Conservation (phyloP, 495 filamentous ascomycete species). For the Cercophora samala region DNA sequence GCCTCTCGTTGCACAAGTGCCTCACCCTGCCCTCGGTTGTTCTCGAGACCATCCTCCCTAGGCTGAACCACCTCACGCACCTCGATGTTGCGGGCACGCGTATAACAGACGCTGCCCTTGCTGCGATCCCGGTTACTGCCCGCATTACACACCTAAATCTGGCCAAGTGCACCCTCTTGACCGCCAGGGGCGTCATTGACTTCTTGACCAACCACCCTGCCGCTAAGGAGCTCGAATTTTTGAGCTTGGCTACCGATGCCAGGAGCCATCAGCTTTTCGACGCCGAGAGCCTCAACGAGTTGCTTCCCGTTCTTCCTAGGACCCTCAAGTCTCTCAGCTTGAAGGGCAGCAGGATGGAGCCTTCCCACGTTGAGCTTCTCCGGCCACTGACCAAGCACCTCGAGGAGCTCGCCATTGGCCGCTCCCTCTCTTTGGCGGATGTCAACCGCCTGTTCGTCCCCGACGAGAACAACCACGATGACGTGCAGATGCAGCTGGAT, state of each 20-base stretch:
- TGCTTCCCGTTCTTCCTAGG: slow-evolving; percentile 62
- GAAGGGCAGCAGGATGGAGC: slow-evolving; percentile 67
- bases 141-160: slow-evolving; percentile 77
- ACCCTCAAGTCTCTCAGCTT: slow-evolving; percentile 74
- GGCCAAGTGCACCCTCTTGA: slow-evolving; percentile 68
- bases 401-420: slow-evolving; percentile 74
- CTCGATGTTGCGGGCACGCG: slow-evolving; percentile 78
- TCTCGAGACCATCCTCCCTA: slow-evolving; percentile 68
- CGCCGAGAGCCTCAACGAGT: slow-evolving; percentile 58
- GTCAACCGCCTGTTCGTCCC: slow-evolving; percentile 57
- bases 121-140: slow-evolving; percentile 68
- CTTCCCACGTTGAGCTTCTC: slow-evolving; percentile 61
- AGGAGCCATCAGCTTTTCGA: slow-evolving; percentile 70
- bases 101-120: slow-evolving; percentile 69
- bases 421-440: slow-evolving; percentile 62
- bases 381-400: slow-evolving; percentile 73
- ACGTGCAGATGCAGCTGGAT: slow-evolving; percentile 33
- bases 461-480: slow-evolving; percentile 37
- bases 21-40: slow-evolving; percentile 64
- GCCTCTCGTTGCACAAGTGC: slow-evolving; percentile 79
- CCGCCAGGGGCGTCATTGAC: slow-evolving; percentile 63
- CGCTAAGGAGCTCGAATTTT: slow-evolving; percentile 61
- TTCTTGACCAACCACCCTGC: slow-evolving; percentile 74
- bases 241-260: slow-evolving; percentile 73
- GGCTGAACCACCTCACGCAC: slow-evolving; percentile 67